Evolutionary conservation across 106 monocot genomes (phyloP).

Genomic region (Iris macrosiphon): DNA sequence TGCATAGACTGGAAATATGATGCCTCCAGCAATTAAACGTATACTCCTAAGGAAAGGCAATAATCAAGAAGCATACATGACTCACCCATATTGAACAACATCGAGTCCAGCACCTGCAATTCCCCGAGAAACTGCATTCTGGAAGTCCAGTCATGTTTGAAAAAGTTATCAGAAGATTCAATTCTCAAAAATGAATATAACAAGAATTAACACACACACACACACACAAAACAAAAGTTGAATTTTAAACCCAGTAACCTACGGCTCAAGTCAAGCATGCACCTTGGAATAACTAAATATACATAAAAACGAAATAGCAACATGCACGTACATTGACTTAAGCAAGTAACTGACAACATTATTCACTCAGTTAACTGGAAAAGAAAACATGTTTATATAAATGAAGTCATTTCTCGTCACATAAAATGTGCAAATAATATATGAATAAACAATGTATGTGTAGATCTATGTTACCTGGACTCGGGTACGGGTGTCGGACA

Average conservation of each 20-base stretch:
- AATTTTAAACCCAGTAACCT: neutral
- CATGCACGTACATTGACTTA: neutral
- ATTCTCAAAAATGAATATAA: neutral
- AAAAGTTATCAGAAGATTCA: neutral
- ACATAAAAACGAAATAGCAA: too few relatives aligned
- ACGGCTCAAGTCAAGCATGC: neutral
- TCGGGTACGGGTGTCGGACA: too few relatives aligned
- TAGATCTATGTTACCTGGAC: too few relatives aligned
- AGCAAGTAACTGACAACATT: too few relatives aligned
- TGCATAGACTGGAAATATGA: neutral
- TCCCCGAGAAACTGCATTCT: conserved; percentile 91
- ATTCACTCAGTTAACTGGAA: neutral
- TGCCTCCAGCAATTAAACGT: neutral
- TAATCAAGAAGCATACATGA: neutral
- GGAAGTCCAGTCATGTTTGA: conserved; percentile 6
- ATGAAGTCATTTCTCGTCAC: neutral
- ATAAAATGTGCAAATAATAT: neutral
- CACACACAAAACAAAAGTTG: too few relatives aligned
- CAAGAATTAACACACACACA: too few relatives aligned
- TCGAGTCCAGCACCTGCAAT: conserved; percentile 62
- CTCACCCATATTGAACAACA: conserved; percentile 92
- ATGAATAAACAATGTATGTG: neutral
- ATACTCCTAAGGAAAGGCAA: neutral
- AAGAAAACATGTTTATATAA: neutral
- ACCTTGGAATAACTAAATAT: too few relatives aligned